Base-by-base conservation (phyloP, 768 basidiomycete genomes). In the Kondoa subrosea region DNA sequence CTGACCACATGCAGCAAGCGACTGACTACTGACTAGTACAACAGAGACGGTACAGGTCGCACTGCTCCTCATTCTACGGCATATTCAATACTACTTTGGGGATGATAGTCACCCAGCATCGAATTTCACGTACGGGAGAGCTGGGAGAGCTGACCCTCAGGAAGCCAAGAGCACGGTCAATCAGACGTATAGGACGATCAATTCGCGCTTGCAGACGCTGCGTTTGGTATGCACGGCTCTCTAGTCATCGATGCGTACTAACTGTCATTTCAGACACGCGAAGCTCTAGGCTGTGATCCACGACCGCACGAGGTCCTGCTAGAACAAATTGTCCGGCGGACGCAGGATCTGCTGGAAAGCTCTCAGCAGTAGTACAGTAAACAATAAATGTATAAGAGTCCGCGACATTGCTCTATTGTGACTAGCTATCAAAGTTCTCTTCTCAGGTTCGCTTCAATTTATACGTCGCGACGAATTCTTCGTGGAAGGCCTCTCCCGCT, bases 61-160 rank as follows among this genome's bases (percentile, higher is more conserved):
- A 3, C 79, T 91, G 8, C 80, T 91, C 21, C 80, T 91, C 25
- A 78, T 89, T 12, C 90, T 87, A 86, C 81, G 88, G 17, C 91
- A 92, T 73, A 74, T 89, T 31, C 80, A 82, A 16, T 84, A 85
- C 74, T 91, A 87, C 76, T 70, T 74, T 65, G 68, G 72, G 62
- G 65, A 66, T 21, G 70, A 74, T 32, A 68, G 72, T 62, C 59
- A 34, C 8, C 21, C 40, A 50, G 40, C 40, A 8, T 21, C 40
- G 65, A 32, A 76, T 80, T 50, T 79, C 81, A 65, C 75, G 76
- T 65, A 67, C n/a, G 77, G 76, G 1, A 70, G 81, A 4, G 78
- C 83, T 17, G 77, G 76, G 1, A 70, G 81, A 4, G 78, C 83
- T 17, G 84, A 64, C 25, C 56, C 62, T 63, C n/a, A 34, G 25